Percentiles rank a stretch among this genome's conserved stretches.
Conservation (phyloP, 352 stramenopile genomes). For the Elongisporangium undulatum region DNA sequence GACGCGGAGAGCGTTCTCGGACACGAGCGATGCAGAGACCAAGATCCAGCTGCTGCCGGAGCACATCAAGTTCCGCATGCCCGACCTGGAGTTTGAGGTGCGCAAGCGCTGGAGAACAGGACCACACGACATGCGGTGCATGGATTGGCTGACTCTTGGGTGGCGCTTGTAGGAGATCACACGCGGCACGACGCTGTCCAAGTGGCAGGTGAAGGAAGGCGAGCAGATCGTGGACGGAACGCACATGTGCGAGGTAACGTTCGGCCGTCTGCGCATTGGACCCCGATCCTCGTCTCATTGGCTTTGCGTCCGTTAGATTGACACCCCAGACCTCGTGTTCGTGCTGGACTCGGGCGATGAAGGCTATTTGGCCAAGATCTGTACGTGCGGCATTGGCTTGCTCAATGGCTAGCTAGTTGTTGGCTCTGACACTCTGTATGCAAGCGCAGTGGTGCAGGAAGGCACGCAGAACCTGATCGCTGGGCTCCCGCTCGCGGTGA, state of each 20-base stretch:
- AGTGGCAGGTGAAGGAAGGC: conserved; percentile 73
- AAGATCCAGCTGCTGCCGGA: conserved; percentile 25
- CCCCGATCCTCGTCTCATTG: background rate
- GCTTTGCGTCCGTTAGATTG: conserved; percentile 39
- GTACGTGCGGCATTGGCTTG: conserved; percentile 24
- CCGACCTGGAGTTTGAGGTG: conserved; percentile 81
- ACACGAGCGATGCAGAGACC: conserved; percentile 6
- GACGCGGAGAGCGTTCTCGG: conserved; percentile 1
- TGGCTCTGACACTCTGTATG: conserved; percentile 1
- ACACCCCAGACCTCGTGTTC: conserved; percentile 81
- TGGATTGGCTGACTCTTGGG: conserved; percentile 2
- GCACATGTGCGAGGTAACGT: conserved; percentile 72
- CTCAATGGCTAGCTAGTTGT: conserved; percentile 4
- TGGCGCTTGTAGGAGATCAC: conserved; percentile 40
- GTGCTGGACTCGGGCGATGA: conserved; percentile 76
- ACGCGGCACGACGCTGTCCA: conserved; percentile 61
- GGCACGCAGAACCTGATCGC: conserved; percentile 47
- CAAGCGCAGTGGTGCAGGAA: conserved; percentile 51
- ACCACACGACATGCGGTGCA: background rate
- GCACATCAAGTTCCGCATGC: conserved; percentile 88
- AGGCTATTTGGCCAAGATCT: conserved; percentile 69
- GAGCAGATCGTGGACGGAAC: conserved; percentile 54
- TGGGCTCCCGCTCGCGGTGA: conserved; percentile 70
- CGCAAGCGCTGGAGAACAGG: background rate
- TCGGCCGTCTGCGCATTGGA: background rate